Evolutionary conservation across 2,329 filamentous ascomycete genomes (phyloP).

Genomic region (Fusarium bactridioides): DNA sequence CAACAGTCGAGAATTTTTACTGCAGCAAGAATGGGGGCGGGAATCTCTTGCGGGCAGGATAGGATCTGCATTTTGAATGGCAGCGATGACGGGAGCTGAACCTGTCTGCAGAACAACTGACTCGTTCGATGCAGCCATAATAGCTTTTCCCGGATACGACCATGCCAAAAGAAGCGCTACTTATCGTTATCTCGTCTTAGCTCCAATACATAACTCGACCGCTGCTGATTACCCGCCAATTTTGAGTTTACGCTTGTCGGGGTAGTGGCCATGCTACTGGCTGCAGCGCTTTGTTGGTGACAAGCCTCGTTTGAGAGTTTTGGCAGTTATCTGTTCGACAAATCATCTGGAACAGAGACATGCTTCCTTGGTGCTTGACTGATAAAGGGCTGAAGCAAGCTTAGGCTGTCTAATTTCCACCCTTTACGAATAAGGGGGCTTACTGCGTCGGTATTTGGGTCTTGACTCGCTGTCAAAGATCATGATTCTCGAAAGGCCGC

Average conservation of each 20-base stretch:
- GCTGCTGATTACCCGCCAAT: neutral
- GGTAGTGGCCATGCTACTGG: neutral
- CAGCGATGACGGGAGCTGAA: neutral
- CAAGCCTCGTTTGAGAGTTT: neutral
- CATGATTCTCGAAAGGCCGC: neutral
- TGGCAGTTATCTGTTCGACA: neutral
- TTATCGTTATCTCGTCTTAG: neutral
- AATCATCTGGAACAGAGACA: neutral
- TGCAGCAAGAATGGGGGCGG: neutral
- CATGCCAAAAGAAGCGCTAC: neutral
- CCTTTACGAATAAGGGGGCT: neutral
- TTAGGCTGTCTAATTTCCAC: neutral
- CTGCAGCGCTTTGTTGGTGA: neutral
- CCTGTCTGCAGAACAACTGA: neutral
- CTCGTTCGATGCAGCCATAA: neutral
- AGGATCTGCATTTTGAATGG: neutral
- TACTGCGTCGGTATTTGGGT: neutral
- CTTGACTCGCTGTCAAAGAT: neutral
- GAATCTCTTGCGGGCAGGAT: neutral
- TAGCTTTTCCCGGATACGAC: neutral
- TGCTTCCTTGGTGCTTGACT: neutral
- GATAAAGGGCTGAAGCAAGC: neutral
- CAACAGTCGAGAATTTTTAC: neutral
- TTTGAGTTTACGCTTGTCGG: neutral
- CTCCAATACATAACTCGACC: neutral